Conservation (phyloP, 148 eudicot species). For the Limonium bicolor region DNA sequence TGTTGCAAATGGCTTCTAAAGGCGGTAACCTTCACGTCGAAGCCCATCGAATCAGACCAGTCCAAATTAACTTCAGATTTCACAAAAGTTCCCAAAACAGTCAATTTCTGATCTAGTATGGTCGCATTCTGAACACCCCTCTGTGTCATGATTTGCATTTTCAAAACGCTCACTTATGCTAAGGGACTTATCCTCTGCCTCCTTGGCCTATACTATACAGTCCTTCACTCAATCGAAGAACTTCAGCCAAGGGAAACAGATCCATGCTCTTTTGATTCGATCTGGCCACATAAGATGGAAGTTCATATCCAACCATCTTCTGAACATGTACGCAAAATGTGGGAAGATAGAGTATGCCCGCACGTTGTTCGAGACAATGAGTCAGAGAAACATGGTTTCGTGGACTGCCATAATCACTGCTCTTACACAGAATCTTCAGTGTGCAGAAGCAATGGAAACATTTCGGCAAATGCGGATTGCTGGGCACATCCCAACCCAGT, state of each 20-base stretch:
- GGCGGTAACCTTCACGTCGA: too few relatives aligned
- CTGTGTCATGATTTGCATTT: too few relatives aligned
- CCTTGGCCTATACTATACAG: slow-evolving; percentile 14
- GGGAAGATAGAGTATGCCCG: slow-evolving; percentile 22
- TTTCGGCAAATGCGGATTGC: slow-evolving; percentile 18
- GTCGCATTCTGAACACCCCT: too few relatives aligned
- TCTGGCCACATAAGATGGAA: slow-evolving; percentile 6
- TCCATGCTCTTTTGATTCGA: slow-evolving; percentile 22
- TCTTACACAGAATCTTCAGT: slow-evolving; percentile 12
- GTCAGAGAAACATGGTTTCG: slow-evolving; percentile 25
- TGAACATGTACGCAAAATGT: slow-evolving; percentile 18
- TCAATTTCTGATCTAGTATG: too few relatives aligned
- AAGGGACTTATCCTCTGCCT: slow-evolving; percentile 2
- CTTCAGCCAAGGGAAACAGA: slow-evolving; percentile 21
- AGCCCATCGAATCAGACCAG: too few relatives aligned
- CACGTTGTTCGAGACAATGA: slow-evolving; percentile 30
- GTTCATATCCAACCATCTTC: slow-evolving; percentile 22
- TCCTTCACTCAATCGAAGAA: slow-evolving; percentile 16
- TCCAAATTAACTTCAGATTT: too few relatives aligned
- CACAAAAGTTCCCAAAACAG: too few relatives aligned
- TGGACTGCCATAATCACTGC: slow-evolving; percentile 34
- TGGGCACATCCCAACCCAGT: slow-evolving; percentile 22
- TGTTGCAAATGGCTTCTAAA: too few relatives aligned
- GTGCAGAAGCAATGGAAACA: slow-evolving; percentile 7
- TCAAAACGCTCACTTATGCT: background rate